Conservation (phyloP, 1,139 yeast genomes). For the Scheffersomyces cryptocercus region DNA sequence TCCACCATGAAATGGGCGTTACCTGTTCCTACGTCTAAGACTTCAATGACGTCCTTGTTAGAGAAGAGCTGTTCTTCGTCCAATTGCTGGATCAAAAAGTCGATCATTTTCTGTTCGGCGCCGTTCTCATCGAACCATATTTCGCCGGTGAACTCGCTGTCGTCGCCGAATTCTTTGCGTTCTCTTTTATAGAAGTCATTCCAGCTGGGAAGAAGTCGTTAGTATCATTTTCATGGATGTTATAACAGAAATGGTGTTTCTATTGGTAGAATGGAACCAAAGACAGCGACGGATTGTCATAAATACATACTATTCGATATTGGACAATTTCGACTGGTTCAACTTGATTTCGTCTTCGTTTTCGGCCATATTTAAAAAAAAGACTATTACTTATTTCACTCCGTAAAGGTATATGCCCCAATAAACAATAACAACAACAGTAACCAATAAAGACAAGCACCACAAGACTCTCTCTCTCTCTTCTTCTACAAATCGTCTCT, state of each 20-base stretch:
- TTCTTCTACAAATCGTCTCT: too few species aligned
- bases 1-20: conserved; percentile 87
- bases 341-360: conserved; percentile 45
- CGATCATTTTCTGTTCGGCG: conserved; percentile 81
- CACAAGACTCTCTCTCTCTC: too few species aligned
- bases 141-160: conserved; percentile 87
- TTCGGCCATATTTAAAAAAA: conserved; percentile 30
- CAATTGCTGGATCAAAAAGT: conserved; percentile 49
- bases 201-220: conserved; percentile 54
- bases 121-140: conserved; percentile 94
- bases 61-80: conserved; percentile 23
- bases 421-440: too few species aligned
- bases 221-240: conserved; percentile 12
- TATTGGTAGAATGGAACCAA: too few species aligned
- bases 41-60: conserved; percentile 33
- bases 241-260: neutral
- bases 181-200: conserved; percentile 80
- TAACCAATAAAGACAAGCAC: too few species aligned
- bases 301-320: conserved; percentile 63
- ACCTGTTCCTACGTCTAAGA: conserved; percentile 92
- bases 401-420: too few species aligned
- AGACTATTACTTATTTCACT: too few species aligned
- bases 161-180: conserved; percentile 63
- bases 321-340: conserved; percentile 75
- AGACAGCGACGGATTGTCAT: too few species aligned